phyloP scores from a whole-genome alignment of 2,329 filamentous ascomycete species.

The Orbilia javanica region DNA sequence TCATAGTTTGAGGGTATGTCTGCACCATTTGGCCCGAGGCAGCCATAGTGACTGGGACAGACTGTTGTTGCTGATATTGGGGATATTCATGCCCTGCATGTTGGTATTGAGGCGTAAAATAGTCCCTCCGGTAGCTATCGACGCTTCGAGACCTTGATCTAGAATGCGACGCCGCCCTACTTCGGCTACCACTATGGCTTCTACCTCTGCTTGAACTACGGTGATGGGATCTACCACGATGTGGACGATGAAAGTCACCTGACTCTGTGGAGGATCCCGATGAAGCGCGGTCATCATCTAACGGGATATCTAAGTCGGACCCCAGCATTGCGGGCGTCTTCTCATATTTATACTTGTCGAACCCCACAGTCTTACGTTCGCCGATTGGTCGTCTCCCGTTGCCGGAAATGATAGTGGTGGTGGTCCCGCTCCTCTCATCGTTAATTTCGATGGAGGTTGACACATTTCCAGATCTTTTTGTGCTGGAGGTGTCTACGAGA shows the following conservation, averaged over 20 bases:
- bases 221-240: conserved; percentile 14
- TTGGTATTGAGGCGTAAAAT: conserved; percentile 7
- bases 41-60: conserved; percentile 7
- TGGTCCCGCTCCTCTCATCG: conserved; percentile 26
- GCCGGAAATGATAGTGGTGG: conserved; percentile 31
- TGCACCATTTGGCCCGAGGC: not conserved
- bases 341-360: conserved; percentile 9
- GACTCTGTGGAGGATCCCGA: conserved; percentile 12
- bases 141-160: conserved; percentile 8
- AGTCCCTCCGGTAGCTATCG: conserved; percentile 4
- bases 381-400: conserved; percentile 14
- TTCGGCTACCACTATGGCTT: conserved; percentile 22
- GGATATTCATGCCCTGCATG: conserved; percentile 16
- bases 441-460: conserved; percentile 40
- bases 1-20: conserved; percentile 29
- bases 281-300: not conserved
- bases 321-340: conserved; percentile 3
- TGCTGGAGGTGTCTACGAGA: conserved; percentile 32
- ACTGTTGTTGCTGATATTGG: not conserved
- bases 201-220: conserved; percentile 23
- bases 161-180: not conserved
- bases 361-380: conserved; percentile 11
- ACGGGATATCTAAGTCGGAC: not conserved
- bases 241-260: conserved; percentile 9
- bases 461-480: conserved; percentile 6